Evolutionary conservation across 805 yeast species (phyloP).

Genomic region (Blastobotrys chiropterorum): DNA sequence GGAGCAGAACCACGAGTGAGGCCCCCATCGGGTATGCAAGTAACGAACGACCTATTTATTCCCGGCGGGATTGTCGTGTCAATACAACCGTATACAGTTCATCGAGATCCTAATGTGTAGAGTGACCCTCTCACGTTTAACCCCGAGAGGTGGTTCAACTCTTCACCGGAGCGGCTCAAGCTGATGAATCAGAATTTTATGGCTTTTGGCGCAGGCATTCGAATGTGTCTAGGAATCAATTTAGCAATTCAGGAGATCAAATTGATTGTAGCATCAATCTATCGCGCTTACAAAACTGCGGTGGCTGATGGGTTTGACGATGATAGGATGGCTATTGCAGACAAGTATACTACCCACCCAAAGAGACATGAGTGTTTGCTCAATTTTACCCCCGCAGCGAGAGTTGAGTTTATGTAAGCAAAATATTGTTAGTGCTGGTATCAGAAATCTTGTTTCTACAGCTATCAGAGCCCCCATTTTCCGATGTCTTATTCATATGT

Average conservation of each 20-base stretch:
- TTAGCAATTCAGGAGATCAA: constrained; percentile 63
- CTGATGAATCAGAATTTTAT: constrained; percentile 49
- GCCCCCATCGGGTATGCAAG: constrained; percentile 26
- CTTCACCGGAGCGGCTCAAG: constrained; percentile 34
- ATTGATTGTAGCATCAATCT: constrained; percentile 45
- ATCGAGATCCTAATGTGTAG: constrained; percentile 45
- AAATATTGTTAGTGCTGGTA: no score
- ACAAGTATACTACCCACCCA: constrained; percentile 50
- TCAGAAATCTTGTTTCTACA: no score
- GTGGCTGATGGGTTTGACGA: constrained; percentile 34
- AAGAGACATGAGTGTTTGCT: constrained; percentile 48
- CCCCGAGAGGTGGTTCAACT: constrained; percentile 56
- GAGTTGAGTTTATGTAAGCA: no score
- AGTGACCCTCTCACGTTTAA: constrained; percentile 45
- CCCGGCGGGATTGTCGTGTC: constrained; percentile 54
- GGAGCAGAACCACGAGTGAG: constrained; percentile 63
- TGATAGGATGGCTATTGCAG: constrained; percentile 49
- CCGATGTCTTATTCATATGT: no score
- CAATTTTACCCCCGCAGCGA: constrained; percentile 22
- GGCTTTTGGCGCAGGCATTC: constrained; percentile 66
- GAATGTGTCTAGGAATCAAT: constrained; percentile 72
- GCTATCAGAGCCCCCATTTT: no score
- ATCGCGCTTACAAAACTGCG: constrained; percentile 23
- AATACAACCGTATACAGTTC: constrained; percentile 61
- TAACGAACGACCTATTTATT: constrained; percentile 26